Base-by-base conservation (phyloP, 441 rosid genomes). In the Aleurites moluccanus region DNA sequence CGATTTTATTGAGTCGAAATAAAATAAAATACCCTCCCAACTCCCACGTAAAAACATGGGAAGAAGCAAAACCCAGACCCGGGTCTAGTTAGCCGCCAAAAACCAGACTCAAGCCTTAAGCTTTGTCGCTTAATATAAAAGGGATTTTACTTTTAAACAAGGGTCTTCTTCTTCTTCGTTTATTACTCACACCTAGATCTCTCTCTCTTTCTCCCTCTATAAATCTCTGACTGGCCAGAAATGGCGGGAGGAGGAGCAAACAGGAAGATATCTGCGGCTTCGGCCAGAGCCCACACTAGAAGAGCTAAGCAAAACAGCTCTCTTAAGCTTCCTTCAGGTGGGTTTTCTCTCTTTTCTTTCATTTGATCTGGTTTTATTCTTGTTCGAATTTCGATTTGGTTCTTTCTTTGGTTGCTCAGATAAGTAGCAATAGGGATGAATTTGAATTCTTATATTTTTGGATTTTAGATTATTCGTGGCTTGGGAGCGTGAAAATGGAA, bases 201-300 rank as follows among this genome's bases (percentile, higher is more conserved):
- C 49, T 73, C n/a, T n/a, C 6, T 40, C 35, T 40, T 2, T 10
- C 18, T 49, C 16, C 30, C 2, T 21, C 4, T 9, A 11, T 2
- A 52, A 70, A 11, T 70, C 14, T 25, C 9, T 27, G 6, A 3
- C 15, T 40, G 18, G 35, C 16, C 38, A 23, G 27, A 28, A 79
- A 90, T 92, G 97, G 88, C 97, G 6, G 38, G 38, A 47, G 85
- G 80, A 63, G 86, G 86, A 75, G 77, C 45, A 45, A 88, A 68
- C 80, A 67, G 82, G 84, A 87, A 83, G 84, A 76, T 85, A 42
- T 86, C 97, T 21, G 84, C 93, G 3, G 92, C 87, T 47, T 77
- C 92, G 15, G 77, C 91, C 1, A 81, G 88, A 79, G 77, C 88
- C 75, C 85, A 84, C 73, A 87, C 92, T 27, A 75, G 90, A 77